Conservation (phyloP, 2,329 filamentous ascomycete species). For the Colletotrichum cereale region DNA sequence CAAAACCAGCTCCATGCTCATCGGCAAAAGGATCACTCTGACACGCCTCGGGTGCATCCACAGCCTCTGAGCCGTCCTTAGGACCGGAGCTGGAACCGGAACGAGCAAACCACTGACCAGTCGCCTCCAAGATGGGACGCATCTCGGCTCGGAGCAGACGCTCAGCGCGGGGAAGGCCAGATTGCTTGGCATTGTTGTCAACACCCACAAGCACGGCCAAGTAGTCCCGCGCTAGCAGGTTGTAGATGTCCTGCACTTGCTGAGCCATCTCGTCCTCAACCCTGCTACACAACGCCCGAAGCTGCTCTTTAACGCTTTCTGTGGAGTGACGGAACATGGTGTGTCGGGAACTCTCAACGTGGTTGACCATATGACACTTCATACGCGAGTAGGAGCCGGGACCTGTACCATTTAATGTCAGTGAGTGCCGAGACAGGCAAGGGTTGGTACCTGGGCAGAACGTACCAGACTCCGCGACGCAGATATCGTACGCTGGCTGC, state of each 20-base stretch:
- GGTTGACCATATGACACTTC: conserved; percentile 44
- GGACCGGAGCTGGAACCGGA: background rate
- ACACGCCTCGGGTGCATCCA: too few relatives aligned
- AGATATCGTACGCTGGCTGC: conserved; percentile 42
- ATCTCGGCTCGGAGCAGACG: conserved; percentile 11
- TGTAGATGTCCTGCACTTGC: conserved; percentile 33
- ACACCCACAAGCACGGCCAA: conserved; percentile 26
- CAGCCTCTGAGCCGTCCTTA: too few relatives aligned
- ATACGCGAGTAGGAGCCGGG: conserved; percentile 44
- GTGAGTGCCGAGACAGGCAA: background rate
- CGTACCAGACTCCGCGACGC: conserved; percentile 33
- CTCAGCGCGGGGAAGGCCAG: conserved; percentile 12
- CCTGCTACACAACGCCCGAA: conserved; percentile 26
- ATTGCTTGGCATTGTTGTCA: conserved; percentile 5
- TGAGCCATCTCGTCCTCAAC: conserved; percentile 7
- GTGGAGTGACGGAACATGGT: conserved; percentile 43
- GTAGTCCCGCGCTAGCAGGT: conserved; percentile 31
- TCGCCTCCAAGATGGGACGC: conserved; percentile 1
- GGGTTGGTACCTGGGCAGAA: background rate
- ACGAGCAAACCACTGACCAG: background rate
- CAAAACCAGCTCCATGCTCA: background rate
- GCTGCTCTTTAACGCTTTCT: conserved; percentile 40
- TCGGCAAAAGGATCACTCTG: background rate
- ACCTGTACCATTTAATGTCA: conserved; percentile 25
- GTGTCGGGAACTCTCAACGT: conserved; percentile 38